These are phyloP conservation scores for Vararia minispora DNA, from an alignment of 768 basidiomycete species.

Conservation along the genomic window DNA sequence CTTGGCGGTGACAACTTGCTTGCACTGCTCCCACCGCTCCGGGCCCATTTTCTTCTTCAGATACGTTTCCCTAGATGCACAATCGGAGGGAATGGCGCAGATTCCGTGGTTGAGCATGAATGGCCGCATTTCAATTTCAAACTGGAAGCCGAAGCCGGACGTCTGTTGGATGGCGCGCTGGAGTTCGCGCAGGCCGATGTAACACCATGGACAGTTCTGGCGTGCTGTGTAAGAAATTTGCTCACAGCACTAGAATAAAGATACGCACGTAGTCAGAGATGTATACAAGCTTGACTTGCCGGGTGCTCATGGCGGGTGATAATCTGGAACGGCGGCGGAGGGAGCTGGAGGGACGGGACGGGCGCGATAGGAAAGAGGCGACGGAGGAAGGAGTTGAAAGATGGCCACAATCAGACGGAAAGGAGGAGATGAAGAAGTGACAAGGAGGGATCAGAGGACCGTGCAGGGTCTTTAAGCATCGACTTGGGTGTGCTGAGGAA, in stretches of 20 bases:
- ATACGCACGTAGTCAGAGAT: constrained; percentile 26
- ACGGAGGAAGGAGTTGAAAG: not conserved
- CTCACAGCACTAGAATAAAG: not conserved
- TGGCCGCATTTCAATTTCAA: constrained; percentile 36
- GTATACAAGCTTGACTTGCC: constrained; percentile 12
- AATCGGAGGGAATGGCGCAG: constrained; percentile 21
- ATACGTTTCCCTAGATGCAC: constrained; percentile 19
- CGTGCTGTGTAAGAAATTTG: constrained; percentile 3
- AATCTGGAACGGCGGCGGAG: not conserved
- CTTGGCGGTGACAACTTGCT: constrained; percentile 21
- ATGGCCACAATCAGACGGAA: too few species aligned
- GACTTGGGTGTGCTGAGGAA: too few species aligned
- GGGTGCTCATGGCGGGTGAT: constrained; percentile 11
- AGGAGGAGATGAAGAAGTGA: too few species aligned
- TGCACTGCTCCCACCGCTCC: constrained; percentile 23
- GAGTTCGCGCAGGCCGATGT: constrained; percentile 29
- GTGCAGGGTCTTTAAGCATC: too few species aligned
- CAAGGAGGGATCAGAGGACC: too few species aligned
- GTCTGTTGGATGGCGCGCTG: constrained; percentile 25
- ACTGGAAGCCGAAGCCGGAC: constrained; percentile 20
- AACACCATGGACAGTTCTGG: constrained; percentile 33
- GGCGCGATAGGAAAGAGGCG: not conserved
- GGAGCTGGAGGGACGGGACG: not conserved
- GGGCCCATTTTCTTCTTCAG: constrained; percentile 28
- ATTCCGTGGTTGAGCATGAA: constrained; percentile 34